A percentile compares a stretch with the other conserved stretches of the same genome.
These are phyloP conservation scores for Sporothrix luriei DNA, from an alignment of 2,329 filamentous ascomycete species.

Conservation along the genomic window DNA sequence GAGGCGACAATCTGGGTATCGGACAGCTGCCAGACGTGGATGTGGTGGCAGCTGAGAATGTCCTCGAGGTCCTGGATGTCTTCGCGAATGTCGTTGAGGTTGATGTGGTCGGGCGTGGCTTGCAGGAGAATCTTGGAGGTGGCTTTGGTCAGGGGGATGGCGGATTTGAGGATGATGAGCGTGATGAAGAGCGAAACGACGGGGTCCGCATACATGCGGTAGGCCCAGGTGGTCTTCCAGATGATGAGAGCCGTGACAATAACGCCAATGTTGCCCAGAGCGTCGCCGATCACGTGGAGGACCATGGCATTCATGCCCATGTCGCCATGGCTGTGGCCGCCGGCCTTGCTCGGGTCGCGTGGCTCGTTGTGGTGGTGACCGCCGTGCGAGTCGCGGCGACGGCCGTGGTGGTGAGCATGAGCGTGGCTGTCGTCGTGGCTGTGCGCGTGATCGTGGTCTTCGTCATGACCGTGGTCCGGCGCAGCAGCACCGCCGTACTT, in stretches of 20 bases:
- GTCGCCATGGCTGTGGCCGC: slow-evolving; percentile 79
- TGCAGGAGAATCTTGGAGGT: slow-evolving; percentile 89
- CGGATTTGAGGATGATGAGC: slow-evolving; percentile 71
- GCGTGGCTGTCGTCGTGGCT: slow-evolving; percentile 41
- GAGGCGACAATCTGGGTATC: slow-evolving; percentile 93
- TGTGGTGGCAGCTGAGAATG: slow-evolving; percentile 87
- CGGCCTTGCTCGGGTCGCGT: slow-evolving; percentile 68
- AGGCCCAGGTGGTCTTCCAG: slow-evolving; percentile 82
- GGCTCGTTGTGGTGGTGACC: slow-evolving; percentile 79
- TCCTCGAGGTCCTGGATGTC: slow-evolving; percentile 86
- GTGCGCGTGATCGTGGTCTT: slow-evolving; percentile 36
- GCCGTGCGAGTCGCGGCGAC: slow-evolving; percentile 61
- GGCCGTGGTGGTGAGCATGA: slow-evolving; percentile 38
- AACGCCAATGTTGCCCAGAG: slow-evolving; percentile 82
- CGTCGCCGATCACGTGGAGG: slow-evolving; percentile 77
- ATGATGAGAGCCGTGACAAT: slow-evolving; percentile 83
- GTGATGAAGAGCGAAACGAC: slow-evolving; percentile 94
- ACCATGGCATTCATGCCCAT: slow-evolving; percentile 93
- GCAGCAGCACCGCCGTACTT: slow-evolving; percentile 14
- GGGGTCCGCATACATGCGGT: slow-evolving; percentile 86
- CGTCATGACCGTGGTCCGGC: not conserved
- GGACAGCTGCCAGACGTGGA: slow-evolving; percentile 97
- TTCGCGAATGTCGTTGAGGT: slow-evolving; percentile 85
- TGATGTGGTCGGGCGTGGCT: slow-evolving; percentile 86
- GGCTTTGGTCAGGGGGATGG: slow-evolving; percentile 76